Evolutionary conservation across 1,284 basidiomycete genomes (phyloP), one percentile per base, ranked within the genome.

Genomic region (Cutaneotrichosporon sp.): DNA sequence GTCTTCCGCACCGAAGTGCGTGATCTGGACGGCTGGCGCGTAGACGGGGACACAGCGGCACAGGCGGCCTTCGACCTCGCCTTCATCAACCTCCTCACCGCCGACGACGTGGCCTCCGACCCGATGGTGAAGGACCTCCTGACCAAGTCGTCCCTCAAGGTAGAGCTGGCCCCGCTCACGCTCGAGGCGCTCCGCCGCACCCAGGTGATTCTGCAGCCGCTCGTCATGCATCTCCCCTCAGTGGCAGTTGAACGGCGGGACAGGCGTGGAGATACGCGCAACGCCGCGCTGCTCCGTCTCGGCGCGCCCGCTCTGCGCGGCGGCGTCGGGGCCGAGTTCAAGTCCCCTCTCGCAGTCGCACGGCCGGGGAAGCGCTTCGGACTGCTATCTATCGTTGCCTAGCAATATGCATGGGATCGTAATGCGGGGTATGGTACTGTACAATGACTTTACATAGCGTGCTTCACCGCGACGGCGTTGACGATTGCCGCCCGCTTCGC

Each of bases 401-500:
- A 54, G 48, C 17, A 42, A 11, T 7, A 29, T 43, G 43, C 43
- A 45, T 34, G 29, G 32, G 29, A 45, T 33, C 41, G 32, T 16
- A 19, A 54, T 55, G 48, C 53, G n/a, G 51, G 51, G 47, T 57
- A 57, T 55, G n/a, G 17, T 14, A 22, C 20, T n/a, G n/a, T n/a
- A n/a, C n/a, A n/a, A n/a, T n/a, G n/a, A n/a, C n/a, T n/a, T 54
- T 60, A 76, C 41, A 68, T 72, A 46, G 89, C 87, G 46, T 79
- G 82, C 72, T 91, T 91, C 81, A 87, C 86, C 41, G 88, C 88
- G 12, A 90, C 86, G 16, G 82, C 78, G 61, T 85, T 88, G 24
- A 81, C 76, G 10, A 87, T 84, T 27, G 90, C 81, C 49, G 83
- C 81, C 65, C 87, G 81, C 25, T 74, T 78, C 52, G 84, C 82